phyloP scores from a whole-genome alignment of 106 monocot species.

The Dioscorea alata region DNA sequence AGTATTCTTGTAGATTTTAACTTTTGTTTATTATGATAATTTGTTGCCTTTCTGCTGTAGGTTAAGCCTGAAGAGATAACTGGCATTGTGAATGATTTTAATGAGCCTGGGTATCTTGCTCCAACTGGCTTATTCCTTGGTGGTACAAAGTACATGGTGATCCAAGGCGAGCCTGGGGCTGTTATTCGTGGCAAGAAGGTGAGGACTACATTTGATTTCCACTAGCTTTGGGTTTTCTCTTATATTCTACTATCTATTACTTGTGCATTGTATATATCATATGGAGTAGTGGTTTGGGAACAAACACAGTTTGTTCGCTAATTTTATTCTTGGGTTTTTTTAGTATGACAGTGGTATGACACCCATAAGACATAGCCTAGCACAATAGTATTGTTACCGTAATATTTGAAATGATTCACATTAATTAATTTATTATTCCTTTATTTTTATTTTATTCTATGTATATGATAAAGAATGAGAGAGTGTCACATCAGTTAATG shows the following conservation, averaged over 20 bases:
- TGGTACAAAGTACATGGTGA: conserved; percentile 19
- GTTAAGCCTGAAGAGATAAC: conserved; percentile 10
- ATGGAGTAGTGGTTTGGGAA: no score
- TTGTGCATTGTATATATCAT: not conserved
- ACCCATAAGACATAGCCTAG: no score
- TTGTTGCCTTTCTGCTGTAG: not conserved
- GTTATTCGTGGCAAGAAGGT: conserved; percentile 20
- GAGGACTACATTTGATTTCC: not conserved
- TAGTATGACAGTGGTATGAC: not conserved
- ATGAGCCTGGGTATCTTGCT: conserved; percentile 18
- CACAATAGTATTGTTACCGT: no score
- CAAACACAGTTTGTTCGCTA: no score
- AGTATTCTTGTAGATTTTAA: no score
- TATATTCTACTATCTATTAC: not conserved
- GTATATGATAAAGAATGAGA: no score
- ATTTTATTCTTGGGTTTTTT: no score
- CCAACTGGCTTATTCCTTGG: conserved; percentile 20
- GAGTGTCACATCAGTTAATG: no score
- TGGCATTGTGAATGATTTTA: conserved; percentile 8
- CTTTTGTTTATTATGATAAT: not conserved
- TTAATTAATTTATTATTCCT: no score
- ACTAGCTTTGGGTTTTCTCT: not conserved
- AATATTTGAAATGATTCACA: no score
- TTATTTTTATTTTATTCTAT: no score
- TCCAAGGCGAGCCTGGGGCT: conserved; percentile 21